Evolutionary conservation across 2,329 filamentous ascomycete genomes (phyloP), one percentile per base, ranked within the genome.

Genomic region (Pestalotiopsis sp.): DNA sequence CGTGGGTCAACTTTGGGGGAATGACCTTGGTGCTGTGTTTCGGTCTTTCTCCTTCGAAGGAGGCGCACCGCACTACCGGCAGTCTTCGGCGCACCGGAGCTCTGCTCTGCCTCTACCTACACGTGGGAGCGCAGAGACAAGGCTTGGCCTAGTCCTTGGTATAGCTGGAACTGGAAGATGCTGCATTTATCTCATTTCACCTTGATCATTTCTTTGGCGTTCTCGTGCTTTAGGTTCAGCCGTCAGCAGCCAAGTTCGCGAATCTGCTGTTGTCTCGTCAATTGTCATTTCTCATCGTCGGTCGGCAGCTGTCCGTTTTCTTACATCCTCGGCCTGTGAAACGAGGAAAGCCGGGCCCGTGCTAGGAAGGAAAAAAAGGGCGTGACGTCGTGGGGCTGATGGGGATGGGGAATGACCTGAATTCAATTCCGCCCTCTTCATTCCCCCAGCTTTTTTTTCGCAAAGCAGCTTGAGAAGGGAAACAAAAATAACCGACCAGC

Each of bases 401-500:
- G 45, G 17, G 45, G 45, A 52, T 52, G 45, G 20, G 17, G 17
- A 11, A 7, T 11, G 17, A 45, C 76, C 77, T 74, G 78, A 76
- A 77, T 77, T 72, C 56, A 59, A 67, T 71, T 73, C n/a, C 66
- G n/a, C 67, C 45, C 58, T 40, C 41, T 68, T 60, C 65, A 52
- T 38, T 58, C 23, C 61, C 63, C 66, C 66, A 66, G 64, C 31
- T 36, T 36, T 36, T 31, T 36, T 36, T 31, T 31, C 7, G 31
- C 6, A 31, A 4, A 31, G 31, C 31, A 31, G 31, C 27, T 27
- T 4, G 31, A 31, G 14, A 7, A 20, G 12, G 17, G 17, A n/a
- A n/a, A n/a, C 17, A 40, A 45, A 71, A 45, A 78, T 84, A 84
- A 78, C 84, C 84, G 85, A 86, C 78, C 70, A 76, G 74, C 77